Conservation (phyloP, 352 stramenopile species). For the Globisporangium recalcitrans region DNA sequence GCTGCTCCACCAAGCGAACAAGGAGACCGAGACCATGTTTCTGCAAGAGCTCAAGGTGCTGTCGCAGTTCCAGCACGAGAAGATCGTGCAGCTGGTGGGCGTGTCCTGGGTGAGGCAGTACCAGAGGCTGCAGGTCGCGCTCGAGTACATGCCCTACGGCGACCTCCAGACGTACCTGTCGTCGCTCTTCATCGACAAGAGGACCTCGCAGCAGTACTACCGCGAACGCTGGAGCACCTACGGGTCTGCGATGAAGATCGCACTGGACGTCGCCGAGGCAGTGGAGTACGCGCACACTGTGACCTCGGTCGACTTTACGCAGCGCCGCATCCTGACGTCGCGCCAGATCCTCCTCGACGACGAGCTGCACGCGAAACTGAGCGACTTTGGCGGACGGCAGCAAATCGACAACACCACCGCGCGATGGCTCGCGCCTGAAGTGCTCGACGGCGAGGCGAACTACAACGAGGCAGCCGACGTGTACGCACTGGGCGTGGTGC, state of each 20-base stretch:
- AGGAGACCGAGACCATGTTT: conserved; percentile 10
- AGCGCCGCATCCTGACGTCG: conserved; percentile 22
- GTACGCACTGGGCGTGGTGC: conserved; percentile 27
- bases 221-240: not conserved
- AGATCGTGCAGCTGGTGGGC: conserved; percentile 22
- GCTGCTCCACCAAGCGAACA: not conserved
- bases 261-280: conserved; percentile 22
- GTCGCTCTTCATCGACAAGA: conserved; percentile 6
- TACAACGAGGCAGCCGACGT: conserved; percentile 26
- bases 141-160: conserved; percentile 28
- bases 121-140: conserved; percentile 14
- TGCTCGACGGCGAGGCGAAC: conserved; percentile 14
- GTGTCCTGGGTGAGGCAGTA: conserved; percentile 16
- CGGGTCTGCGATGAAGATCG: conserved; percentile 11
- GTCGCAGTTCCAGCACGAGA: conserved; percentile 18
- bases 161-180: conserved; percentile 23
- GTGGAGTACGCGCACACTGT: conserved; percentile 27
- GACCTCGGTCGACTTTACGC: not conserved
- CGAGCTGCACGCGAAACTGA: conserved; percentile 20
- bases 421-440: conserved; percentile 20
- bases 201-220: not conserved
- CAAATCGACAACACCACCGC: conserved; percentile 9
- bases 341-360: conserved; percentile 24
- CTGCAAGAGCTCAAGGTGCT: conserved; percentile 19
- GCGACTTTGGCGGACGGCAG: conserved; percentile 21